A percentile compares a stretch with the other conserved stretches of the same genome.
Evolutionary conservation across 106 monocot genomes (phyloP).

Genomic region (Dioscorea zingiberensis): DNA sequence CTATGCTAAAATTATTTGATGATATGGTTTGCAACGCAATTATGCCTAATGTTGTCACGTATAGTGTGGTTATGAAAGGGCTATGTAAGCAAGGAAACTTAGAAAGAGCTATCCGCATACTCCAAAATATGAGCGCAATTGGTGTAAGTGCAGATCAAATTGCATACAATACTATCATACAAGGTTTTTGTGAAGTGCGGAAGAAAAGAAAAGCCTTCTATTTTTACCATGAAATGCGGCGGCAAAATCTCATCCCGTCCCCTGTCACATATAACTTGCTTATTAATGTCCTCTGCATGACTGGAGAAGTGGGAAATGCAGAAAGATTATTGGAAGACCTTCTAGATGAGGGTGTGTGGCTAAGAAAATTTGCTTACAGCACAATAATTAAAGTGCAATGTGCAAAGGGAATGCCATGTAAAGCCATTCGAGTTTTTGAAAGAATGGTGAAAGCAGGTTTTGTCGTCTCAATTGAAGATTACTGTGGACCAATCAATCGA

Average conservation of each 20-base stretch:
- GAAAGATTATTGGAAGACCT: constrained; percentile 37
- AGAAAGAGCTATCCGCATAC: constrained; percentile 28
- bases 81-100: constrained; percentile 40
- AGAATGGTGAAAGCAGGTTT: constrained; percentile 48
- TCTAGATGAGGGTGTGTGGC: constrained; percentile 22
- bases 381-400: constrained; percentile 65
- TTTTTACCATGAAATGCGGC: constrained; percentile 38
- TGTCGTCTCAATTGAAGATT: constrained; percentile 49
- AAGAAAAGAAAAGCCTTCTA: constrained; percentile 28
- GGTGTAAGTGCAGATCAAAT: constrained; percentile 46
- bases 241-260: constrained; percentile 27
- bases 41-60: constrained; percentile 45
- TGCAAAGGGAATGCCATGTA: constrained; percentile 42
- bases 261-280: constrained; percentile 66
- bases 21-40: constrained; percentile 55
- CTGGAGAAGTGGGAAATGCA: constrained; percentile 21
- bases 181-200: constrained; percentile 46
- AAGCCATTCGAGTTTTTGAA: constrained; percentile 49
- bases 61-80: constrained; percentile 73
- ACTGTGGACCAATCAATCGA: constrained; percentile 56
- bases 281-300: constrained; percentile 46
- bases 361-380: constrained; percentile 67
- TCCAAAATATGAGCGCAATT: constrained; percentile 31
- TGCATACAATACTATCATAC: constrained; percentile 65
- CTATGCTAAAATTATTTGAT: constrained; percentile 34